Evolutionary conservation across 495 filamentous ascomycete species (phyloP).

Genomic region (Penicillium cosmopolitanum): DNA sequence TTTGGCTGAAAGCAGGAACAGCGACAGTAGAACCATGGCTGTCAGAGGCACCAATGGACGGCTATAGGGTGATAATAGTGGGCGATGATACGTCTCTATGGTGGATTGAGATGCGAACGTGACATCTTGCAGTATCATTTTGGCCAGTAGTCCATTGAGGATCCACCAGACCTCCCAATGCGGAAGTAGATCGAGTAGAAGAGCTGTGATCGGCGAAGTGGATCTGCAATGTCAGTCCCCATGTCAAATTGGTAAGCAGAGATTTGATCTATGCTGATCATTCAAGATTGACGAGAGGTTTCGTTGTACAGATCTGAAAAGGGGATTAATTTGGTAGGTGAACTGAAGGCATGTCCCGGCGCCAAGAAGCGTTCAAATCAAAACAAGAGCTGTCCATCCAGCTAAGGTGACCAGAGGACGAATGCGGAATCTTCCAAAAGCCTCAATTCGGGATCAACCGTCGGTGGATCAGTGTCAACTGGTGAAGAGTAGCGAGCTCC

Average conservation of each 20-base stretch:
- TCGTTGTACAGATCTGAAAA: not conserved
- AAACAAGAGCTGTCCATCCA: not conserved
- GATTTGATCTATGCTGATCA: not conserved
- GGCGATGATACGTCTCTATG: slow-evolving; percentile 20
- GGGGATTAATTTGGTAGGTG: not conserved
- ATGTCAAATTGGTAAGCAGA: not conserved
- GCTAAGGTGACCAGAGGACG: not conserved
- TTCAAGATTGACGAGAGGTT: not conserved
- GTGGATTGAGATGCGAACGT: slow-evolving; percentile 33
- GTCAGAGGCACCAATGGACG: slow-evolving; percentile 23
- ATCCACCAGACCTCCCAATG: slow-evolving; percentile 31
- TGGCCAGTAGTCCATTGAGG: slow-evolving; percentile 1
- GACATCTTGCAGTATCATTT: slow-evolving; percentile 41
- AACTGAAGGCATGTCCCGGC: not conserved
- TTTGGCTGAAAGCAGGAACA: slow-evolving; percentile 31
- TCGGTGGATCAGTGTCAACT: not conserved
- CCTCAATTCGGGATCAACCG: not conserved
- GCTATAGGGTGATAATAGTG: slow-evolving; percentile 18
- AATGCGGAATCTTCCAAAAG: slow-evolving; percentile 4
- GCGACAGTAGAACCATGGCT: slow-evolving; percentile 26
- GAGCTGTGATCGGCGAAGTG: slow-evolving; percentile 1
- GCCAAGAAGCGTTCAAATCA: not conserved
- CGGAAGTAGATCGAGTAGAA: slow-evolving; percentile 29
- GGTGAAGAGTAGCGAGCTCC: not conserved
- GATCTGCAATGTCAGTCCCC: slow-evolving; percentile 7